Evolutionary conservation across 1,139 yeast genomes (phyloP).

Genomic region (Yamadazyma mexicana): DNA sequence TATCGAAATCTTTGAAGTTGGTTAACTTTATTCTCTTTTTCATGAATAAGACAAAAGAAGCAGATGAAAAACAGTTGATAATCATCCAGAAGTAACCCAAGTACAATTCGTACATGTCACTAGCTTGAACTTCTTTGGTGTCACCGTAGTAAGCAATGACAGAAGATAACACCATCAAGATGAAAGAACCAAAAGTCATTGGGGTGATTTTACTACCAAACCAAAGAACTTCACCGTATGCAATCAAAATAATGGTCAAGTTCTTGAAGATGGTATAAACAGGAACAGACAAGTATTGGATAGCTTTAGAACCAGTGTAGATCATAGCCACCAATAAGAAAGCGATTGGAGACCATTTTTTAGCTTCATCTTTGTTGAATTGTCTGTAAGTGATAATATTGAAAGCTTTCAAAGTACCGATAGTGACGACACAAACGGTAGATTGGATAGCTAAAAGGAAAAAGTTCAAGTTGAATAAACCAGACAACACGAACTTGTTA

Average conservation of each 20-base stretch:
- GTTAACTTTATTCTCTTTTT: slow-evolving; percentile 97
- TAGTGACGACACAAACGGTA: slow-evolving; percentile 74
- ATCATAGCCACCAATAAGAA: slow-evolving; percentile 87
- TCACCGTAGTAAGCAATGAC: slow-evolving; percentile 95
- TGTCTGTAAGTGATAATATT: slow-evolving; percentile 85
- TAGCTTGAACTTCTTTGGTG: slow-evolving; percentile 37
- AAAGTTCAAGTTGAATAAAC: slow-evolving; percentile 86
- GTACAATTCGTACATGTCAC: slow-evolving; percentile 52
- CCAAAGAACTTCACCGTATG: slow-evolving; percentile 97
- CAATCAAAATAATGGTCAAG: slow-evolving; percentile 92
- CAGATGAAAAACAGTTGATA: slow-evolving; percentile 88
- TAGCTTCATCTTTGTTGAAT: slow-evolving; percentile 83
- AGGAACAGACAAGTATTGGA: slow-evolving; percentile 87
- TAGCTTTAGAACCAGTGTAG: slow-evolving; percentile 94
- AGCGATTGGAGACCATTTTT: slow-evolving; percentile 94
- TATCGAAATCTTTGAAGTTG: slow-evolving; percentile 95
- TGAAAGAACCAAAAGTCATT: slow-evolving; percentile 85
- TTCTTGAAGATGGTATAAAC: slow-evolving; percentile 97
- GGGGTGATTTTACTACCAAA: slow-evolving; percentile 91
- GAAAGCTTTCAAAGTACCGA: slow-evolving; percentile 66
- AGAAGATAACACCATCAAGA: slow-evolving; percentile 89
- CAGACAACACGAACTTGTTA: slow-evolving; percentile 89
- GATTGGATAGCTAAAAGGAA: slow-evolving; percentile 82
- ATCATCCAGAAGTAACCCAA: slow-evolving; percentile 97
- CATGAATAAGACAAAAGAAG: slow-evolving; percentile 90